Evolutionary conservation across 208 protist genomes (phyloP).

Genomic region (Kentomonas sorsogonicus): DNA sequence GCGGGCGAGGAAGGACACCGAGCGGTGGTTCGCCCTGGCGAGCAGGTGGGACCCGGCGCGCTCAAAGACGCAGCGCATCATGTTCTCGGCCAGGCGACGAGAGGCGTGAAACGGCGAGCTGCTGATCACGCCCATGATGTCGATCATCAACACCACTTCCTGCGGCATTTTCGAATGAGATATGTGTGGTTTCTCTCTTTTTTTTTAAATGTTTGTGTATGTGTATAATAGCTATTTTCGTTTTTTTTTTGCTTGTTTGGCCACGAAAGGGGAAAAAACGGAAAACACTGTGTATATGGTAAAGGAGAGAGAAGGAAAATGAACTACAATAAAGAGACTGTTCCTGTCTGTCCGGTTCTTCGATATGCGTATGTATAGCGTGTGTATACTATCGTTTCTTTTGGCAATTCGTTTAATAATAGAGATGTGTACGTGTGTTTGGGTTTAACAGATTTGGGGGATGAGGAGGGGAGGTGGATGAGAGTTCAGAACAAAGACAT

Average conservation of each 20-base stretch:
- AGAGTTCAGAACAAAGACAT: too few relatives aligned
- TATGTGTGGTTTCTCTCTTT: background rate
- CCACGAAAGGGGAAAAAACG: background rate
- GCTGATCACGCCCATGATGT: constrained; percentile 60
- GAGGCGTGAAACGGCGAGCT: constrained; percentile 59
- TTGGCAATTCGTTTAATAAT: too few relatives aligned
- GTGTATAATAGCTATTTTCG: background rate
- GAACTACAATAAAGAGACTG: constrained; percentile 7
- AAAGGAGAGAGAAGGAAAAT: background rate
- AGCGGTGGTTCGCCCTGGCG: constrained; percentile 22
- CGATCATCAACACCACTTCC: constrained; percentile 77
- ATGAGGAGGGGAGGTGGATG: too few relatives aligned
- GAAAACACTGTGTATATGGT: background rate
- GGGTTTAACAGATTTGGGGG: too few relatives aligned
- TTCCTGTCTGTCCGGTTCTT: background rate
- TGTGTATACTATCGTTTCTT: too few relatives aligned
- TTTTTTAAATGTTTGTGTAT: background rate
- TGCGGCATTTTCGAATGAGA: constrained; percentile 32
- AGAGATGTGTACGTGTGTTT: too few relatives aligned
- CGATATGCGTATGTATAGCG: background rate
- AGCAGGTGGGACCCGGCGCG: constrained; percentile 50
- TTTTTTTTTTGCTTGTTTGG: constrained; percentile 3
- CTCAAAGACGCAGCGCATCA: constrained; percentile 74
- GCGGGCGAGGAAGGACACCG: constrained; percentile 42
- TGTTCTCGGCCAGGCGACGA: constrained; percentile 53